Evolutionary conservation across 2,329 filamentous ascomycete species (phyloP).

Genomic region (Seiridium unicorne): DNA sequence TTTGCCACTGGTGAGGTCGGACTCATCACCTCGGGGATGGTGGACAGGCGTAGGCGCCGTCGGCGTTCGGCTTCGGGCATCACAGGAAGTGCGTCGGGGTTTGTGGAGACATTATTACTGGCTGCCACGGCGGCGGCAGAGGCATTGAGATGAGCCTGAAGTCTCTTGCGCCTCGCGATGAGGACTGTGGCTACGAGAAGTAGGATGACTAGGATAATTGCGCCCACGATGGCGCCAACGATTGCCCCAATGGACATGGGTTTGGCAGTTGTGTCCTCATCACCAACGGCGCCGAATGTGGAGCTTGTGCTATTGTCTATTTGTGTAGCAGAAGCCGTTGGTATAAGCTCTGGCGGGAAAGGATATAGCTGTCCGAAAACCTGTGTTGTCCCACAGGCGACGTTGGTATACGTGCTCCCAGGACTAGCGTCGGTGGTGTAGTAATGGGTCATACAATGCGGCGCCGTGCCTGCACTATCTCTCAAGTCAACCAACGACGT

Average conservation of each 20-base stretch:
- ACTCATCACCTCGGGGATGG: slow-evolving; percentile 4
- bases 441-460: slow-evolving; percentile 24
- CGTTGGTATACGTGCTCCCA: slow-evolving; percentile 20
- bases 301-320: not conserved
- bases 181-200: slow-evolving; percentile 12
- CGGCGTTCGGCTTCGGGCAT: slow-evolving; percentile 1
- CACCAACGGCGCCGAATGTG: not conserved
- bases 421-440: slow-evolving; percentile 17
- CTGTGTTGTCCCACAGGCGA: slow-evolving; percentile 21
- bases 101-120: not conserved
- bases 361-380: slow-evolving; percentile 25
- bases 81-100: not conserved
- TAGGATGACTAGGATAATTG: slow-evolving; percentile 15
- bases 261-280: not conserved
- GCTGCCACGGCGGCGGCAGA: not conserved
- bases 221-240: slow-evolving; percentile 18
- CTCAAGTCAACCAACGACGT: too few species aligned
- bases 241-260: slow-evolving; percentile 16
- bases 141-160: not conserved
- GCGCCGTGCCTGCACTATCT: slow-evolving; percentile 14
- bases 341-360: slow-evolving; percentile 21
- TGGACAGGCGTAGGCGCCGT: slow-evolving; percentile 8
- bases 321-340: slow-evolving; percentile 10
- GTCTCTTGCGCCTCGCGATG: slow-evolving; percentile 12
- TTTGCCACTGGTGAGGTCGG: not conserved